Evolutionary conservation across 306 rosid genomes (phyloP), one percentile per base, ranked within the genome.

Genomic region (Ochetophila trinervis): DNA sequence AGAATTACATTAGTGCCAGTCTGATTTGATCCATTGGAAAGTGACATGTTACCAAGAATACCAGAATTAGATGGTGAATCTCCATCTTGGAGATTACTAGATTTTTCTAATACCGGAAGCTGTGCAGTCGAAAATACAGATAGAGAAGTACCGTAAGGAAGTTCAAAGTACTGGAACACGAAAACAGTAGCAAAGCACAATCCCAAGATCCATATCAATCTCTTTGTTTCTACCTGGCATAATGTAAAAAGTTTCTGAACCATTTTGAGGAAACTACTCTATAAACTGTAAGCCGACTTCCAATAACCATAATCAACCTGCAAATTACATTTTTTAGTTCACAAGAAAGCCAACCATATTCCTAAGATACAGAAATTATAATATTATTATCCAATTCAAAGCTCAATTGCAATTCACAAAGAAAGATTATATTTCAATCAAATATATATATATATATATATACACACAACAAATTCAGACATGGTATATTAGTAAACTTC

Each of bases 121-220:
- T 74, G 85, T 18, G 32, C 45, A 16, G 82, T 27, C 51, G 80
- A 76, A 63, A 79, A 70, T 49, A 76, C 65, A 62, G 91, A 75
- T 15, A 77, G 76, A 72, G 78, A 19, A 44, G 51, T 57, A 62
- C 74, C 70, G 40, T 77, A 79, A 4, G 92, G 87, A 64, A 85
- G 79, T 37, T 85, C 86, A 21, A 82, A 61, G 79, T 60, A 85
- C 53, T 79, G 89, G 56, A 87, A 69, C 11, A 68, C 80, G 13
- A 85, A 66, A 67, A 92, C 61, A 61, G 70, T 66, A 35, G 82
- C 82, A 84, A 92, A 74, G 20, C 81, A 66, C 53, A 83, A 12
- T 55, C 83, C 84, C 17, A 63, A 73, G 30, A 87, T 70, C 89
- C 77, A 80, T 23, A 82, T 63, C 76, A 87, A 65, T 79, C 80